Percentiles rank a stretch among this genome's conserved stretches.
phyloP scores from a whole-genome alignment of 345 rosid species.

The Microthlaspi erraticum region DNA sequence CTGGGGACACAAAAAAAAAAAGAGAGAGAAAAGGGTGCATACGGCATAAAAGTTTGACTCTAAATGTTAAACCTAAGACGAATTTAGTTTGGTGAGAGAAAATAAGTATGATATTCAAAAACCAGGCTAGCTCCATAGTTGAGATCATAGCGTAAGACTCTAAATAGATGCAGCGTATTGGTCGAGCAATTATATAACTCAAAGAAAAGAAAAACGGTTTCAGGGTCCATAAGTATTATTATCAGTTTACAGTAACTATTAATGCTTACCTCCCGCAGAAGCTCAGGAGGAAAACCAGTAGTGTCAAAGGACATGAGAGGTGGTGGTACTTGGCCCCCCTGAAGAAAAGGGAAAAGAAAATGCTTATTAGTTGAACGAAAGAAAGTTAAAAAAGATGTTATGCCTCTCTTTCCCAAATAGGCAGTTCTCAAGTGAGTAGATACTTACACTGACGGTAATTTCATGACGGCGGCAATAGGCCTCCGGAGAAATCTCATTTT shows the following conservation, averaged over 20 bases:
- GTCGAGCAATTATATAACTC: neutral
- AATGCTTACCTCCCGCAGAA: slow-evolving; percentile 84
- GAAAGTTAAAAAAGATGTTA: neutral
- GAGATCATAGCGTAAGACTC: slow-evolving; percentile 17
- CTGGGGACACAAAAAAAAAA: slow-evolving; percentile 97
- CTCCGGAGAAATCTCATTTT: slow-evolving; percentile 57
- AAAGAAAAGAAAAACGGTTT: neutral
- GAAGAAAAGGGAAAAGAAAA: slow-evolving; percentile 11
- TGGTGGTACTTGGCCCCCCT: slow-evolving; percentile 86
- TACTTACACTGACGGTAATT: slow-evolving; percentile 77
- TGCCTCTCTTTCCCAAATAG: neutral
- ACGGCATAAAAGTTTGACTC: slow-evolving; percentile 60
- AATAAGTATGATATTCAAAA: slow-evolving; percentile 2
- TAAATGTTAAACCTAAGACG: slow-evolving; percentile 57
- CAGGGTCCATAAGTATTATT: neutral
- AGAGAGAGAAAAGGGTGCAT: slow-evolving; percentile 67
- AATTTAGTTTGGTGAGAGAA: neutral
- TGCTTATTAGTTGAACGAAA: neutral
- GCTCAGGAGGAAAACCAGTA: slow-evolving; percentile 87
- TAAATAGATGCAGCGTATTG: neutral
- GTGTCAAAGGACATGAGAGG: slow-evolving; percentile 80
- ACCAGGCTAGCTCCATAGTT: slow-evolving; percentile 8
- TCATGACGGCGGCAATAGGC: slow-evolving; percentile 85
- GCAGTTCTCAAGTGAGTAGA: neutral
- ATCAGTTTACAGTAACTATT: neutral